phyloP scores from a whole-genome alignment of 1,139 yeast genomes.

The Saccharomyces hybrid region DNA sequence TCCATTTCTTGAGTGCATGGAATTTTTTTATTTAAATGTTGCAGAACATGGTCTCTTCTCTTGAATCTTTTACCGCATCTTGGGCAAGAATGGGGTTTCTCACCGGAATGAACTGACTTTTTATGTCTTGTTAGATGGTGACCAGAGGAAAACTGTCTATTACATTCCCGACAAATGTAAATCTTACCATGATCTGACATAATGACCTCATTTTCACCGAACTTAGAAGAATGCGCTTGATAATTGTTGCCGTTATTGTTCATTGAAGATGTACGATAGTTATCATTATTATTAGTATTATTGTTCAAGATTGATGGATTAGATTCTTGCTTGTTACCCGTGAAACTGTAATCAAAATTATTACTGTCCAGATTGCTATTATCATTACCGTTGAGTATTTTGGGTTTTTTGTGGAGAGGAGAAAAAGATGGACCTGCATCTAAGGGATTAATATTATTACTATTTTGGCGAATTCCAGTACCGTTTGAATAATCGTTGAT shows the following conservation, averaged over 20 bases:
- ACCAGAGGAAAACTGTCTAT: constrained; percentile 26
- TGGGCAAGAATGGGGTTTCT: constrained; percentile 29
- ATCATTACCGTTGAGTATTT: neutral
- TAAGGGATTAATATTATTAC: neutral
- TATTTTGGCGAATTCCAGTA: neutral
- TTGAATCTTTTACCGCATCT: constrained; percentile 29
- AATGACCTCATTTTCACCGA: neutral
- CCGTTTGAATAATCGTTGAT: neutral
- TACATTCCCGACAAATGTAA: constrained; percentile 25
- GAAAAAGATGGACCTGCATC: constrained; percentile 1
- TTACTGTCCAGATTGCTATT: neutral
- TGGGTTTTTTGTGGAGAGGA: neutral
- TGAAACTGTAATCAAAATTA: neutral
- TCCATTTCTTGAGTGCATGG: constrained; percentile 21
- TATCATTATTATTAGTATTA: neutral
- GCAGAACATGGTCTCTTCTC: constrained; percentile 30
- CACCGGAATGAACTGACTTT: constrained; percentile 29
- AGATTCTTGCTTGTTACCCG: neutral
- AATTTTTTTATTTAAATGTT: constrained; percentile 28
- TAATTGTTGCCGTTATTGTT: neutral
- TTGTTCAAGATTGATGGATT: neutral
- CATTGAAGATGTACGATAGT: constrained; percentile 7
- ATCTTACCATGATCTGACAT: constrained; percentile 11
- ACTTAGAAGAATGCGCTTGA: neutral
- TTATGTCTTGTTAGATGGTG: constrained; percentile 30